Evolutionary conservation across 345 rosid genomes (phyloP).

Genomic region (Eucalyptus tenuipes): DNA sequence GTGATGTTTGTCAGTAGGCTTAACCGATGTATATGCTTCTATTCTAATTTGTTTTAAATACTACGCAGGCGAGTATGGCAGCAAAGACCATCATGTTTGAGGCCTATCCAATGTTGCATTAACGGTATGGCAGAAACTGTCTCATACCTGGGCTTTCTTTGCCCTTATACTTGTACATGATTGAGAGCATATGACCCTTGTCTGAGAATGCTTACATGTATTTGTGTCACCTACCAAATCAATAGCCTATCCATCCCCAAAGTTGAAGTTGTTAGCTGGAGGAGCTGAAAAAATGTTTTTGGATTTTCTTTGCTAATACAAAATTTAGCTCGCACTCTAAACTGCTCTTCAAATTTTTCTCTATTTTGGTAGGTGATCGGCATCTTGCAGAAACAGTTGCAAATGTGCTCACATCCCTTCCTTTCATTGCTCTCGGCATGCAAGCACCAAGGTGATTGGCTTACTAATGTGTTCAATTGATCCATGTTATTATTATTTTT

Average conservation of each 20-base stretch:
- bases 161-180: not conserved
- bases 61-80: constrained; percentile 71
- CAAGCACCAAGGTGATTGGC: constrained; percentile 74
- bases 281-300: not conserved
- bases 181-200: not conserved
- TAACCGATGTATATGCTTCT: not conserved
- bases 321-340: not conserved
- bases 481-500: not conserved
- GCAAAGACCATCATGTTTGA: constrained; percentile 87
- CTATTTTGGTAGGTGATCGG: constrained; percentile 43
- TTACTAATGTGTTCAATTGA: not conserved
- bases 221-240: not conserved
- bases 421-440: constrained; percentile 75
- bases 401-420: constrained; percentile 86
- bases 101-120: constrained; percentile 51
- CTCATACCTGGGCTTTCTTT: not conserved
- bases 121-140: constrained; percentile 27
- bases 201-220: not conserved
- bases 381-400: constrained; percentile 55
- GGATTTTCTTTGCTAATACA: not conserved
- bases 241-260: not conserved
- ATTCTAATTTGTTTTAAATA: not conserved
- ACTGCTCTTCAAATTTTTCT: not conserved
- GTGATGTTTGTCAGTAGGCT: not conserved
- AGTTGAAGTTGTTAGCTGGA: not conserved